Evolutionary conservation across 768 basidiomycete genomes (phyloP).

Genomic region (Lactarius sanguifluus): DNA sequence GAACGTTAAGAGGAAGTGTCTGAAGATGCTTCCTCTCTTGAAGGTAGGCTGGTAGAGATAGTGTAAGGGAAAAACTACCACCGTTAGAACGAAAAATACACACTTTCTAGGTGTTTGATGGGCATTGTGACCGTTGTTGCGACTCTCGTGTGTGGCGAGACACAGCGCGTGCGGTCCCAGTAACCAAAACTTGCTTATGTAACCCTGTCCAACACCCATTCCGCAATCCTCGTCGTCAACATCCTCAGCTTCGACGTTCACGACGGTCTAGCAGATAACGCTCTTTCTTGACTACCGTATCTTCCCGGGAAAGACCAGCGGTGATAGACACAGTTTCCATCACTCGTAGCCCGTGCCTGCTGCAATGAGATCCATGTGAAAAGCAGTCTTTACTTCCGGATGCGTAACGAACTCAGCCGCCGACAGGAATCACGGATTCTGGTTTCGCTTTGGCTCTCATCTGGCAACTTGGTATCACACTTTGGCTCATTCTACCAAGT

Average conservation of each 20-base stretch:
- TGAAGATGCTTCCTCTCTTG: constrained; percentile 86
- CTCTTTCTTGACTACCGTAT: no score
- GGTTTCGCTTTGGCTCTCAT: not conserved
- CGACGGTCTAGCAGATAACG: not conserved
- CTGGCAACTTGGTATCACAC: not conserved
- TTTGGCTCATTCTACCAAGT: not conserved
- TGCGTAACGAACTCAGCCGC: constrained; percentile 8
- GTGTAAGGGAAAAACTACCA: constrained; percentile 6
- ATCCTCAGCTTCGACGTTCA: not conserved
- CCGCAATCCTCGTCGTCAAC: not conserved
- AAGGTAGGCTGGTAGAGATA: constrained; percentile 62
- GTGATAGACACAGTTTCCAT: not conserved
- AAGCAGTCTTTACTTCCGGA: not conserved
- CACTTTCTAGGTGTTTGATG: constrained; percentile 82
- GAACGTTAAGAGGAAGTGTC: constrained; percentile 72
- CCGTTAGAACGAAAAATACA: constrained; percentile 33
- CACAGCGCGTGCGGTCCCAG: not conserved
- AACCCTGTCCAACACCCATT: not conserved
- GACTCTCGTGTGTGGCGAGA: constrained; percentile 15
- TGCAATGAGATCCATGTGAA: not conserved
- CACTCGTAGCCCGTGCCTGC: not conserved
- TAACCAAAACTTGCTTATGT: constrained; percentile 23
- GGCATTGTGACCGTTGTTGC: constrained; percentile 50
- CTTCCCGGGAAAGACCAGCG: constrained; percentile 1
- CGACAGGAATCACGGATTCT: constrained; percentile 1